Base-by-base conservation (phyloP, 805 yeast genomes). In the Cyberlindnera euphorbiiphila region DNA sequence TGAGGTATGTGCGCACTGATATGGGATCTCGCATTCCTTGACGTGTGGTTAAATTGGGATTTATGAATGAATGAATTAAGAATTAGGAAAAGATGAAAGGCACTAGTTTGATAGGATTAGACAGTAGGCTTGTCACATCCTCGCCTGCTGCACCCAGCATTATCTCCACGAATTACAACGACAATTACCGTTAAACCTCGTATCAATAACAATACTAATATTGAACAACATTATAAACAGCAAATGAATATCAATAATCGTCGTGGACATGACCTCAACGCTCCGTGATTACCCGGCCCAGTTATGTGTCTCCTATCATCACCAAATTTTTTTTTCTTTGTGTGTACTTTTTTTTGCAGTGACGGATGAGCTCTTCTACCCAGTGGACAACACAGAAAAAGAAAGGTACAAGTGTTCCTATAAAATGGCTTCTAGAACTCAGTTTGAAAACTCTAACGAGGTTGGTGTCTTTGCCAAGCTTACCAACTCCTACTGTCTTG, bases 401-500 rank as follows among this genome's bases (percentile, higher is more conserved):
- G 26, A 15, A n/a, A 13, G 7, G 9, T 13, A 15, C 25, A 12
- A 17, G 11, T 14, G 18, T 9, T 14, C n/a, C n/a, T n/a, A n/a
- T n/a, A 56, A 23, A 8, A 78, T 78, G 85, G 83, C 85, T 50
- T 64, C 78, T 41, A 78, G 85, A 72, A 76, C 85, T 39, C 84
- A 78, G 60, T 85, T 85, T 66, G 93, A 85, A 65, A 84, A 84
- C 63, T 81, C 89, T 28, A 85, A 84, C 60, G 93, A 85, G 64
- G 87, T 89, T 50, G 97, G 97, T 60, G 97, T 89, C 39, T 89
- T 89, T 57, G 73, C 96, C 66, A 93, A 87, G 62, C 74, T 93
- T 54, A 93, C 99, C 56, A 93, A 93, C 74, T 82, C 96, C 21
- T 93, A 93, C 74, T 85, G 95, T 60, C 72, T 93, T 53, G 97